Evolutionary conservation across 139 green algal genomes (phyloP).

Genomic region (Bryopsis sp.): DNA sequence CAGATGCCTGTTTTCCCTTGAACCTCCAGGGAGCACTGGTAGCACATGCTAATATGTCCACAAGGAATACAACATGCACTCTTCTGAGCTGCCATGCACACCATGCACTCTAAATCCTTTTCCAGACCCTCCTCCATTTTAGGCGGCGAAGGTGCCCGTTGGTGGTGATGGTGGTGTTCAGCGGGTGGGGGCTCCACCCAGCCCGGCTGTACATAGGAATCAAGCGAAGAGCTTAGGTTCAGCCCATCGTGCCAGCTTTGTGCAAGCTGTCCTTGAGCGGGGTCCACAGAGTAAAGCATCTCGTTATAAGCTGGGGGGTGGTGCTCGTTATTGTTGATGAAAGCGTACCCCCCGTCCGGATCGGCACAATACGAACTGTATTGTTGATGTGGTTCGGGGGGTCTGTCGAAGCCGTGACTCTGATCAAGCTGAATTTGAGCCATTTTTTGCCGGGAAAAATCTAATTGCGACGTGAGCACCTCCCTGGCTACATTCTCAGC

Average conservation of each 20-base stretch:
- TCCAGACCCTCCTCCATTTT: neutral
- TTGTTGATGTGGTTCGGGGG: no score
- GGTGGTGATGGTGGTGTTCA: no score
- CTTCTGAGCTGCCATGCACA: neutral
- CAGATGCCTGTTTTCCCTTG: conserved; percentile 11
- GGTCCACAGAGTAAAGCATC: neutral
- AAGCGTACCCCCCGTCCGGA: neutral
- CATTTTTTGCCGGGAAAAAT: no score
- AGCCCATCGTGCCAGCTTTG: no score
- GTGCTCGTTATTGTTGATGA: neutral
- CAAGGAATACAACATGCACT: neutral
- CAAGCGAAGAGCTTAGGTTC: no score
- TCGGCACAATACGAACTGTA: no score
- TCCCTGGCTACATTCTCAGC: no score
- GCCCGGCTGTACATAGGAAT: no score
- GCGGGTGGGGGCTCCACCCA: no score
- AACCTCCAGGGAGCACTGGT: conserved; percentile 5
- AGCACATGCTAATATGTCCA: conserved; percentile 13
- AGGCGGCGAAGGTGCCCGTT: no score
- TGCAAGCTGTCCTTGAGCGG: neutral
- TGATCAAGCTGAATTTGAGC: neutral
- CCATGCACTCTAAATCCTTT: conserved; percentile 11
- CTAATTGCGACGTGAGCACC: no score
- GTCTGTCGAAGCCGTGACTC: no score
- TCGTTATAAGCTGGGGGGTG: neutral